phyloP scores from a whole-genome alignment of 2,329 filamentous ascomycete genomes.

The Exophiala sideris region DNA sequence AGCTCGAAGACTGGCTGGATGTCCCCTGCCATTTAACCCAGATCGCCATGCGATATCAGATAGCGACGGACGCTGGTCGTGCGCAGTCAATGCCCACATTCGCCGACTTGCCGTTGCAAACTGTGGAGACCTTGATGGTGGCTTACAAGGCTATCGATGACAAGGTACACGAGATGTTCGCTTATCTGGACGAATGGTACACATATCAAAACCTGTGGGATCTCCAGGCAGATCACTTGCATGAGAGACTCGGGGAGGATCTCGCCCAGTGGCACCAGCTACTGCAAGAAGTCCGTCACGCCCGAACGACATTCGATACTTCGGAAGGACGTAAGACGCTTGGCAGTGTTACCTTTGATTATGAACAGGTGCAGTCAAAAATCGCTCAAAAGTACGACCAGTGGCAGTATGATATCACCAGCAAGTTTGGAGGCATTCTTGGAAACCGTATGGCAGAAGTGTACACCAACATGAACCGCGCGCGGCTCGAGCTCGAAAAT shows the following conservation, averaged over 20 bases:
- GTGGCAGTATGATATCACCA: slow-evolving; percentile 96
- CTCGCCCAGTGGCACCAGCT: slow-evolving; percentile 90
- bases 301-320: slow-evolving; percentile 92
- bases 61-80: slow-evolving; percentile 63
- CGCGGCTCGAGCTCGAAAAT: slow-evolving; percentile 82
- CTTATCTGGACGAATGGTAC: slow-evolving; percentile 95
- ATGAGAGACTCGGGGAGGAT: slow-evolving; percentile 85
- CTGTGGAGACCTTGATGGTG: slow-evolving; percentile 71
- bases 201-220: slow-evolving; percentile 99
- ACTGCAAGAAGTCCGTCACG: slow-evolving; percentile 95
- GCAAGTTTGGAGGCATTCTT: slow-evolving; percentile 86
- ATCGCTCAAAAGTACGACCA: slow-evolving; percentile 99
- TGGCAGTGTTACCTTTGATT: slow-evolving; percentile 91
- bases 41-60: slow-evolving; percentile 91
- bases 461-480: slow-evolving; percentile 85
- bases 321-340: slow-evolving; percentile 91
- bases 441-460: slow-evolving; percentile 89
- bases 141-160: slow-evolving; percentile 82
- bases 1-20: slow-evolving; percentile 90
- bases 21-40: slow-evolving; percentile 88
- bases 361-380: slow-evolving; percentile 97
- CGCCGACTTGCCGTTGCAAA: slow-evolving; percentile 77
- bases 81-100: slow-evolving; percentile 69
- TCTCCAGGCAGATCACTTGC: slow-evolving; percentile 91
- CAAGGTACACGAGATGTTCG: slow-evolving; percentile 73